A percentile compares a stretch with the other conserved stretches of the same genome.
Evolutionary conservation across 805 yeast species (phyloP).

Genomic region (Myxozyma kluyveri): DNA sequence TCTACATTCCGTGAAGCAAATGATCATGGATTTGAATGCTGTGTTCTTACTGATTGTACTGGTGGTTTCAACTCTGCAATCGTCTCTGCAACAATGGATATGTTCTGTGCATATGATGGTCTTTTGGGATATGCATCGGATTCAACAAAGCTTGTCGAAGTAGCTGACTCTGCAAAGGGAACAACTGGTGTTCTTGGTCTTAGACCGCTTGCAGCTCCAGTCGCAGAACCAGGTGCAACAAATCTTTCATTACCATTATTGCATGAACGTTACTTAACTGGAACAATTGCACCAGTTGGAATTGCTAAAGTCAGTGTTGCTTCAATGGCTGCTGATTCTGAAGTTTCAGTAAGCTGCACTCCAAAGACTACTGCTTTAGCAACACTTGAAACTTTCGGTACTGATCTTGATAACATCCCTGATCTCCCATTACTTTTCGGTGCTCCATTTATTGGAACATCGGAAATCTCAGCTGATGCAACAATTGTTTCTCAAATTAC

Average conservation of each 20-base stretch:
- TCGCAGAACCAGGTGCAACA: conserved; percentile 3
- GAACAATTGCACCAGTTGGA: not conserved
- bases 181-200: conserved; percentile 7
- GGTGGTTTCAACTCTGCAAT: conserved; percentile 33
- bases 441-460: conserved; percentile 26
- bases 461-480: conserved; percentile 17
- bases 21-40: conserved; percentile 39
- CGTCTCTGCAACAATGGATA: conserved; percentile 28
- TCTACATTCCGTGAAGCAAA: conserved; percentile 40
- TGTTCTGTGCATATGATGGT: conserved; percentile 34
- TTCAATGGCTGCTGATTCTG: not conserved
- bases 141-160: conserved; percentile 13
- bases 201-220: conserved; percentile 7
- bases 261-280: conserved; percentile 1
- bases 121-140: conserved; percentile 32
- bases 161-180: conserved; percentile 15
- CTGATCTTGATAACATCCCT: conserved; percentile 19
- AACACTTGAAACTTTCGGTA: conserved; percentile 9
- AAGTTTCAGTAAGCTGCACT: not conserved
- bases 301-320: not conserved
- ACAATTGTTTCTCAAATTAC: conserved; percentile 17
- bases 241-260: not conserved
- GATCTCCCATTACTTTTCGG: conserved; percentile 24
- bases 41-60: conserved; percentile 34
- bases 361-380: conserved; percentile 4